These are phyloP conservation scores for Leptodermis oblonga DNA, from an alignment of 257 asterid species.

Conservation along the genomic window DNA sequence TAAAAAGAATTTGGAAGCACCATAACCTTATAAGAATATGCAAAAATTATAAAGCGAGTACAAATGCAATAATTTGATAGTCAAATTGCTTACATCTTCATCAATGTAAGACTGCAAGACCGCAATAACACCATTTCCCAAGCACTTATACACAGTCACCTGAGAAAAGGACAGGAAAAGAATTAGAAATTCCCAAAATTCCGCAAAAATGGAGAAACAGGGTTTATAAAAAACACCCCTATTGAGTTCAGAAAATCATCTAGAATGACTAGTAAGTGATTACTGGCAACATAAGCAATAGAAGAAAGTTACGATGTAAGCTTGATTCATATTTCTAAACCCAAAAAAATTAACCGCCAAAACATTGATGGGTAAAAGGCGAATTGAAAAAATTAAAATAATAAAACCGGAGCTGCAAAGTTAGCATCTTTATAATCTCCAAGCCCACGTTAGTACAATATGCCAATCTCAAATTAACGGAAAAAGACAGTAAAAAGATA, in stretches of 20 bases:
- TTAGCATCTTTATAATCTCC: not conserved
- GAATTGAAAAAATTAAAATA: not conserved
- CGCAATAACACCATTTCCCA: slow-evolving; percentile 89
- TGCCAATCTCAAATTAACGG: too few species aligned
- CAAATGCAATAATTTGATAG: not conserved
- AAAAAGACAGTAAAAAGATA: not conserved
- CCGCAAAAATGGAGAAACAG: not conserved
- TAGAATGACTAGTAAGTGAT: not conserved
- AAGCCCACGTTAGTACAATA: not conserved
- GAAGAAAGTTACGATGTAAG: too few species aligned
- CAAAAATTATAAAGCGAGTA: not conserved
- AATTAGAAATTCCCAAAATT: not conserved
- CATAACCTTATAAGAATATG: slow-evolving; percentile 32
- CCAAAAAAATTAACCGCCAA: not conserved
- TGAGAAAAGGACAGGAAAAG: slow-evolving; percentile 21
- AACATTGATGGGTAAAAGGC: not conserved
- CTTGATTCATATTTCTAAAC: not conserved
- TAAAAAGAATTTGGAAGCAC: slow-evolving; percentile 34
- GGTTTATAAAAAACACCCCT: not conserved
- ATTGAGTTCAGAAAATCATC: not conserved
- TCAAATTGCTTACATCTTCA: slow-evolving; percentile 65
- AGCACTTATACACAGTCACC: slow-evolving; percentile 95
- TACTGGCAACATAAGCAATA: not conserved
- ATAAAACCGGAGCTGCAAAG: not conserved
- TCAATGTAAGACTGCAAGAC: slow-evolving; percentile 95